Evolutionary conservation across 2,329 filamentous ascomycete genomes (phyloP).

Genomic region (Colletotrichum nymphaeae): DNA sequence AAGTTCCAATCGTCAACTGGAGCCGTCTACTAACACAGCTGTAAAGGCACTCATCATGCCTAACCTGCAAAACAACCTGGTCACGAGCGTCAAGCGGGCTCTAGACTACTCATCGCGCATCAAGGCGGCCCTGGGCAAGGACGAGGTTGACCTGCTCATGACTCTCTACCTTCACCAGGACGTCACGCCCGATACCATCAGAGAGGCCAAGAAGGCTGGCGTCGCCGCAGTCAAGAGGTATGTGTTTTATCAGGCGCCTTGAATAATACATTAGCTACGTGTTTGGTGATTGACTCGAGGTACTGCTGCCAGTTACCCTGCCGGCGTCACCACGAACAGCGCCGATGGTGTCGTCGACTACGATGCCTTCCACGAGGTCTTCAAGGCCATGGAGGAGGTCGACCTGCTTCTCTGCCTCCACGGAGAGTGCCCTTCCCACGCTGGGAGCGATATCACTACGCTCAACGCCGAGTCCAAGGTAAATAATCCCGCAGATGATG

Average conservation of each 20-base stretch:
- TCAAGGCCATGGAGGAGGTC: slow-evolving; percentile 88
- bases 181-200: slow-evolving; percentile 76
- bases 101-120: slow-evolving; percentile 74
- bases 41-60: slow-evolving; percentile 56
- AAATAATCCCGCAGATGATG: not conserved
- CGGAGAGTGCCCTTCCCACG: slow-evolving; percentile 75
- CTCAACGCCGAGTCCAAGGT: slow-evolving; percentile 75
- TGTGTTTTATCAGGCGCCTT: too few relatives aligned
- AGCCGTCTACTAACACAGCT: not conserved
- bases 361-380: slow-evolving; percentile 80
- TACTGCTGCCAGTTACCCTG: slow-evolving; percentile 22
- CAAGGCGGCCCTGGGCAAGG: slow-evolving; percentile 54
- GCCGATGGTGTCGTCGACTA: slow-evolving; percentile 77
- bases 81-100: slow-evolving; percentile 71
- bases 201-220: slow-evolving; percentile 77
- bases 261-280: too few relatives aligned
- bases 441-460: slow-evolving; percentile 58
- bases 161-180: slow-evolving; percentile 75
- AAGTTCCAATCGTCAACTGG: not conserved
- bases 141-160: slow-evolving; percentile 75
- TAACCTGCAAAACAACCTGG: slow-evolving; percentile 70
- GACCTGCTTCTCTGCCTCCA: slow-evolving; percentile 92
- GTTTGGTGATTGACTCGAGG: not conserved
- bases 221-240: slow-evolving; percentile 74
- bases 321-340: slow-evolving; percentile 74